Conservation (phyloP, 1,284 basidiomycete genomes). For the Trichosporon sp. region DNA sequence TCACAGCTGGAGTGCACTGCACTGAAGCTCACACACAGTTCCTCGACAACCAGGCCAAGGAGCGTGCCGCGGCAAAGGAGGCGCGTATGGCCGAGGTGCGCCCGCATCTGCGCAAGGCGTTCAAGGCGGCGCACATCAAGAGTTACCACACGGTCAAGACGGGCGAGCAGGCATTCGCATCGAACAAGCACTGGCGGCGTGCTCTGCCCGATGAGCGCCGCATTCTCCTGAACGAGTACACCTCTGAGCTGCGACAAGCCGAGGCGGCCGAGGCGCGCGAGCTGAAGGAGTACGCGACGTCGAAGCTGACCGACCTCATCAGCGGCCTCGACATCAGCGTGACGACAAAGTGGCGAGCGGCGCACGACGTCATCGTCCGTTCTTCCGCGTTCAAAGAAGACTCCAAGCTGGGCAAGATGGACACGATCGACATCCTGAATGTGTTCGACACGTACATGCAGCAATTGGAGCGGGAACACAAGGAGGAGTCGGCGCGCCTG, state of each 20-base stretch:
- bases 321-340: constrained; percentile 82
- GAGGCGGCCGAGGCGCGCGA: constrained; percentile 73
- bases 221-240: constrained; percentile 86
- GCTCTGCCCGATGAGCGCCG: constrained; percentile 78
- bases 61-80: constrained; percentile 55
- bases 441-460: constrained; percentile 90
- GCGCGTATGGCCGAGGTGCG: constrained; percentile 76
- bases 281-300: constrained; percentile 71
- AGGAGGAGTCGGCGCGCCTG: constrained; percentile 73
- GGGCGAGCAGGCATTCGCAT: constrained; percentile 76
- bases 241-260: constrained; percentile 75
- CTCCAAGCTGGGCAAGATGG: constrained; percentile 72
- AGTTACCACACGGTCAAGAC: constrained; percentile 85
- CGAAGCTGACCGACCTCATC: constrained; percentile 75
- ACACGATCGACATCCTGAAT: constrained; percentile 82
- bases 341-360: constrained; percentile 81
- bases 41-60: constrained; percentile 59
- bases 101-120: constrained; percentile 78
- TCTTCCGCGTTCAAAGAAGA: constrained; percentile 78
- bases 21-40: constrained; percentile 61
- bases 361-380: constrained; percentile 71
- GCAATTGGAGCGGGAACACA: constrained; percentile 81
- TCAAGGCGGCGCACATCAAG: constrained; percentile 80
- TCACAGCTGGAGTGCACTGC: too few relatives aligned
- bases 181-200: constrained; percentile 85